Evolutionary conservation across 208 protist species (phyloP).

Genomic region (Trypanosoma boissoni): DNA sequence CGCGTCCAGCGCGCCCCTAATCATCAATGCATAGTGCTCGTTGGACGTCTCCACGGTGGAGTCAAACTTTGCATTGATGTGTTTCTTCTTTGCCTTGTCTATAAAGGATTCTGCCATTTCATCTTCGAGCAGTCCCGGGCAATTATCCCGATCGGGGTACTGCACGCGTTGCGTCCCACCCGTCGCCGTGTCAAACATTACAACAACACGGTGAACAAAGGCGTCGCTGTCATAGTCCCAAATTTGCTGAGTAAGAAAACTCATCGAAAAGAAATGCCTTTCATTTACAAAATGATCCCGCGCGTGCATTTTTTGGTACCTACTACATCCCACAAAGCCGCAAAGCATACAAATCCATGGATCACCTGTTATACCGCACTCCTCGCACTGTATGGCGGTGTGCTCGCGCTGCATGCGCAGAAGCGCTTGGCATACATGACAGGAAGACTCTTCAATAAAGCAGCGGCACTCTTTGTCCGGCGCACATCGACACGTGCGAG

Average conservation of each 20-base stretch:
- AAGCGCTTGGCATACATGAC: conserved; percentile 55
- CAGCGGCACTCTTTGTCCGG: conserved; percentile 19
- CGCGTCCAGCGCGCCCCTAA: conserved; percentile 74
- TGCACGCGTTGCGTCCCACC: conserved; percentile 66
- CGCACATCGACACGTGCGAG: conserved; percentile 43
- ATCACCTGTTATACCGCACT: conserved; percentile 63
- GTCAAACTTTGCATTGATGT: conserved; percentile 80
- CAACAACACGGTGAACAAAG: conserved; percentile 85
- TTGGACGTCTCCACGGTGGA: conserved; percentile 68
- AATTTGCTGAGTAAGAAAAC: conserved; percentile 88
- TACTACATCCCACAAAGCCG: conserved; percentile 90
- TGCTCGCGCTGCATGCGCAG: conserved; percentile 24
- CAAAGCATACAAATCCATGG: conserved; percentile 92
- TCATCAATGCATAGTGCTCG: conserved; percentile 67
- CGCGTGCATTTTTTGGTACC: conserved; percentile 90
- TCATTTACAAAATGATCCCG: conserved; percentile 64
- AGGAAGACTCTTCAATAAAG: conserved; percentile 53
- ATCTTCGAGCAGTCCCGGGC: conserved; percentile 12
- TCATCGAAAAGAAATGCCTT: conserved; percentile 87
- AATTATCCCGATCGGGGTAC: conserved; percentile 60
- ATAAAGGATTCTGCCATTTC: conserved; percentile 12
- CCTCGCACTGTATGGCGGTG: conserved; percentile 45
- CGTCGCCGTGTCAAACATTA: conserved; percentile 54
- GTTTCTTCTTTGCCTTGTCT: conserved; percentile 63
- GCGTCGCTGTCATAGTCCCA: conserved; percentile 91